These are phyloP conservation scores for Lactarius akahatsu DNA, from an alignment of 768 basidiomycete species.

Conservation along the genomic window DNA sequence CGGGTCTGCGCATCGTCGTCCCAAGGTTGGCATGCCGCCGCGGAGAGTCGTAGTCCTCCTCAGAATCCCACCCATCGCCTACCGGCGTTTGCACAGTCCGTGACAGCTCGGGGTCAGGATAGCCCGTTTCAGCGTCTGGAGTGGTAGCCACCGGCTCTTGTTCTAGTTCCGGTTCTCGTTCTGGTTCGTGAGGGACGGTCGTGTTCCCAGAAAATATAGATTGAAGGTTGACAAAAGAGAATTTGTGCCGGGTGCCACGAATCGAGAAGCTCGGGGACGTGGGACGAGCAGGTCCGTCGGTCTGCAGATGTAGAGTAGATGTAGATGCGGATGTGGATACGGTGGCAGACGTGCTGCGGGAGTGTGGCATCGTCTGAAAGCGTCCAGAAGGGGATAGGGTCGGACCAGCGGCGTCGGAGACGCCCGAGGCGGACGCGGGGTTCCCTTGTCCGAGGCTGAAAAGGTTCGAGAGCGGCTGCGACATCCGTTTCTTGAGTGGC, in stretches of 20 bases:
- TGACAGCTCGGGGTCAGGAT: not conserved
- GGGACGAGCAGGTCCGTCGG: constrained; percentile 16
- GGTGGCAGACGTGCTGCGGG: constrained; percentile 15
- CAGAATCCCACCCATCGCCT: constrained; percentile 23
- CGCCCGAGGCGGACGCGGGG: constrained; percentile 5
- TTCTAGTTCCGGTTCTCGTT: constrained; percentile 18
- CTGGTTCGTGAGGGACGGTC: constrained; percentile 9
- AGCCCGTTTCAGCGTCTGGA: constrained; percentile 12
- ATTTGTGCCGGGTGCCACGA: constrained; percentile 34
- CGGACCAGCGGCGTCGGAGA: not conserved
- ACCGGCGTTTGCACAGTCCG: constrained; percentile 12
- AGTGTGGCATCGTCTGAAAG: constrained; percentile 20
- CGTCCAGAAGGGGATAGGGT: constrained; percentile 4
- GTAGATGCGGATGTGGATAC: constrained; percentile 18
- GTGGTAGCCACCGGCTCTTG: constrained; percentile 1
- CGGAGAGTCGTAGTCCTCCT: constrained; percentile 25
- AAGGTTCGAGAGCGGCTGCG: constrained; percentile 35
- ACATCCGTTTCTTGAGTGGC: constrained; percentile 30
- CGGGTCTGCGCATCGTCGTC: not conserved
- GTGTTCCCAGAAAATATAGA: constrained; percentile 33
- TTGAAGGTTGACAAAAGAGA: constrained; percentile 39
- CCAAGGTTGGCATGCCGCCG: constrained; percentile 15
- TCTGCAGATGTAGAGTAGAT: constrained; percentile 20
- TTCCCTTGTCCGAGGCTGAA: constrained; percentile 31
- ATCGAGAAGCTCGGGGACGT: constrained; percentile 31